Percentiles rank a stretch among this genome's conserved stretches.
phyloP scores from a whole-genome alignment of 2,329 filamentous ascomycete genomes.

The Beauveria medogensis region DNA sequence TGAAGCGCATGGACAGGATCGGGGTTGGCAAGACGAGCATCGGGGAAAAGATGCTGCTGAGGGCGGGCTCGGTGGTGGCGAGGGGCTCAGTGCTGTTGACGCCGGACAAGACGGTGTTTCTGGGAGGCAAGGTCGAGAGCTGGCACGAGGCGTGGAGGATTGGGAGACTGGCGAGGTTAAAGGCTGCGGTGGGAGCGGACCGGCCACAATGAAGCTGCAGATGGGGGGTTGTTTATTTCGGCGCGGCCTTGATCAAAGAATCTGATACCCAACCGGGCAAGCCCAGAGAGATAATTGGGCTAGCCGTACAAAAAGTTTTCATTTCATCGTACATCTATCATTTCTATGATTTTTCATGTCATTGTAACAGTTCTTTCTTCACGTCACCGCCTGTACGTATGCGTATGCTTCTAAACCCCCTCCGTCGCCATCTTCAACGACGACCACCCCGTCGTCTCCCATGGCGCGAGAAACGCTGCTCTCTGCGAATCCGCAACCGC shows the following conservation, averaged over 20 bases:
- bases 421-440: conserved; percentile 33
- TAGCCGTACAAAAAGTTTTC: not conserved
- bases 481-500: conserved; percentile 65
- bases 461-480: conserved; percentile 74
- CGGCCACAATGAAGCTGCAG: not conserved
- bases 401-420: conserved; percentile 5
- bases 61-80: conserved; percentile 54
- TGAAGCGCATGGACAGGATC: conserved; percentile 57
- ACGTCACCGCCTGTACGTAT: not conserved
- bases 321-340: not conserved
- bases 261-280: not conserved
- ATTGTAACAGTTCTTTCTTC: not conserved
- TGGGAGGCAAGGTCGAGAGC: conserved; percentile 82
- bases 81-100: conserved; percentile 75
- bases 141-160: conserved; percentile 73
- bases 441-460: conserved; percentile 60
- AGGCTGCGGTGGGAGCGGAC: conserved; percentile 44
- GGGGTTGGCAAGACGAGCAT: conserved; percentile 59
- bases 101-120: conserved; percentile 54
- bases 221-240: not conserved
- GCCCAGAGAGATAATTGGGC: no score
- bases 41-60: conserved; percentile 74
- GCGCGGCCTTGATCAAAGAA: not conserved
- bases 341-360: not conserved
- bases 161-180: conserved; percentile 61